Base-by-base conservation (phyloP, 2,329 filamentous ascomycete species). In the Harringtonia lauricola region DNA sequence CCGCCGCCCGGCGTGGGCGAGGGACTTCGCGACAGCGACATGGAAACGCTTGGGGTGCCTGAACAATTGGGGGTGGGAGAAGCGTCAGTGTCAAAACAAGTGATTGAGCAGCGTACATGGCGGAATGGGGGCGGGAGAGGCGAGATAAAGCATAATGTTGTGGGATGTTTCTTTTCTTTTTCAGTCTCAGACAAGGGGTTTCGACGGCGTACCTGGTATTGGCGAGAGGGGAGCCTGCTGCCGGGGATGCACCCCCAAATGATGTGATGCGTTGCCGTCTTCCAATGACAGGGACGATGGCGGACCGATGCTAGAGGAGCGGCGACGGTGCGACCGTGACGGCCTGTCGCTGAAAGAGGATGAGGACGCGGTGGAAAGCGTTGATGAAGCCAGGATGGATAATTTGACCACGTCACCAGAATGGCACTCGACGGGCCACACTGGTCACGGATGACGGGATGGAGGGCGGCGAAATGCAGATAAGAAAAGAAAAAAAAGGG, bases 11-110 rank as follows among this genome's bases (percentile, higher is more conserved):
- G 83, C 50, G 79, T 75, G 49, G 89, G 90, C 44, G 87, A 95
- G 41, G 89, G 86, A 58, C 86, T 94, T 64, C 87, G 80, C 53
- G 88, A 92, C 50, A 90, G 67, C 53, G 85, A 85, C 89, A 95
- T 95, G 55, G 67, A 64, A 52, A 63, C 57, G 54, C 65, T 70
- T 36, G 77, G 72, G 41, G 71, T 79, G 57, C 74, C 71, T 74
- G 61, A 46, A n/a, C n/a, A n/a, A n/a, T n/a, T n/a, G n/a, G n/a
- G n/a, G n/a, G n/a, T n/a, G n/a, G n/a, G n/a, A 28, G 33, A 33
- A 4, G 12, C 17, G 13, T 12, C 24, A 37, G 4, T 8, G 36
- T 39, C 15, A 33, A 10, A 28, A 24, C 36, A 22, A 37, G n/a
- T 6, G 15, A 24, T 21, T 30, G 5, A 41, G 28, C 19, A 39